Evolutionary conservation across 768 basidiomycete genomes (phyloP).

Genomic region (Termitomyces titanicus): DNA sequence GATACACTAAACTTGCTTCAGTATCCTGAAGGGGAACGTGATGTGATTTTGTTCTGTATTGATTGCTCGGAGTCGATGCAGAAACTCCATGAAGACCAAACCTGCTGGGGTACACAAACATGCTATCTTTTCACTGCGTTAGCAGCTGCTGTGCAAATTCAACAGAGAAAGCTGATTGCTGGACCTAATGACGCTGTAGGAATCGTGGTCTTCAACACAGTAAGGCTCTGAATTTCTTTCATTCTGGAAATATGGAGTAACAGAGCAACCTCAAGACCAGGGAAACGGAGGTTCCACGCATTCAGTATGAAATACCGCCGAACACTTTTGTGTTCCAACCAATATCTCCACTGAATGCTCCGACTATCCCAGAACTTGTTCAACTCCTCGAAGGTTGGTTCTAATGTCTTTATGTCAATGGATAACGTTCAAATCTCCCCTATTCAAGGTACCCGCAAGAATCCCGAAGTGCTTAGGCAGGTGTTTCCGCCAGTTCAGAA

Average conservation of each 20-base stretch:
- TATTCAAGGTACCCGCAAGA: slow-evolving; percentile 58
- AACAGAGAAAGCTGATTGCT: slow-evolving; percentile 86
- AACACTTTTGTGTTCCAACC: slow-evolving; percentile 72
- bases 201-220: slow-evolving; percentile 90
- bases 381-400: slow-evolving; percentile 71
- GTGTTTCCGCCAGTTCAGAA: slow-evolving; percentile 64
- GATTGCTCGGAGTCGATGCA: slow-evolving; percentile 94
- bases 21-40: slow-evolving; percentile 71
- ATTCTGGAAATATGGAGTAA: slow-evolving; percentile 5
- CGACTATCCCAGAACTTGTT: slow-evolving; percentile 76
- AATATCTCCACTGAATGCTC: slow-evolving; percentile 73
- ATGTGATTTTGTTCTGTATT: slow-evolving; percentile 93
- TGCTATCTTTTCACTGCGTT: slow-evolving; percentile 79
- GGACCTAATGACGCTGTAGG: slow-evolving; percentile 90
- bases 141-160: slow-evolving; percentile 79
- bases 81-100: slow-evolving; percentile 57
- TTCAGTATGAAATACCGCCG: slow-evolving; percentile 60
- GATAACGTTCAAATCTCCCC: neutral
- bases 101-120: slow-evolving; percentile 61
- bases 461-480: slow-evolving; percentile 51
- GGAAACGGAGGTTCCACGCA: slow-evolving; percentile 25
- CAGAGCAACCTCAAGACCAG: slow-evolving; percentile 30
- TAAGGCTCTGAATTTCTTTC: slow-evolving; percentile 33
- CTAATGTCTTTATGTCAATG: neutral
- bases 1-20: slow-evolving; percentile 21